Percentiles rank a stretch among this genome's conserved stretches.
Evolutionary conservation across 2,329 filamentous ascomycete genomes (phyloP).

Genomic region (Fusarium chuoi): DNA sequence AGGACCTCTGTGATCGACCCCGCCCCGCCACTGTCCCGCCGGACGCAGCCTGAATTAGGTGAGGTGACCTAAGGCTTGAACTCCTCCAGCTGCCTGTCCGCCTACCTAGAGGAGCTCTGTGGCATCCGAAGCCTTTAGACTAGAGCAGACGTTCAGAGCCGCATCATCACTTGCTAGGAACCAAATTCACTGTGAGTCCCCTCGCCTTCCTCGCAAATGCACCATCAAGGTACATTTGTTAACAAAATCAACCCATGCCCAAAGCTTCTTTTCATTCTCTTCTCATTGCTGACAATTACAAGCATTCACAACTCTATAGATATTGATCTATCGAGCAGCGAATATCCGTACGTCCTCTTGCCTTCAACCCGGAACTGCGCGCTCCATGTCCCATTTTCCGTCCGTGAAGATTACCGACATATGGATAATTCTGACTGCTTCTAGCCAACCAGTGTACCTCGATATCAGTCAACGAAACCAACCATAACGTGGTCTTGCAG

Average conservation of each 20-base stretch:
- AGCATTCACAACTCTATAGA: slow-evolving; percentile 1
- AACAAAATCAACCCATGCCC: neutral
- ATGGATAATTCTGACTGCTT: slow-evolving; percentile 1
- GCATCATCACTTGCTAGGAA: slow-evolving; percentile 30
- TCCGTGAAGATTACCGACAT: neutral
- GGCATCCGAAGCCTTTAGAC: slow-evolving; percentile 16
- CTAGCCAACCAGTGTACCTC: neutral
- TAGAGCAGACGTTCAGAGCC: slow-evolving; percentile 13
- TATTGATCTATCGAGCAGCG: neutral
- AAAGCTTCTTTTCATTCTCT: neutral
- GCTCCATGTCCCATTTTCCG: neutral
- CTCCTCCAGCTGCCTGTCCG: slow-evolving; percentile 24
- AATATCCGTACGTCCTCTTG: slow-evolving; percentile 23
- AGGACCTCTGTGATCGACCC: slow-evolving; percentile 1
- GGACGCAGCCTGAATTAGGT: neutral
- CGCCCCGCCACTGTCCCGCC: slow-evolving; percentile 2
- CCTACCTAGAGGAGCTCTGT: slow-evolving; percentile 8
- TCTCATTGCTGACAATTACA: slow-evolving; percentile 13
- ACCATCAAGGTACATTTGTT: slow-evolving; percentile 33
- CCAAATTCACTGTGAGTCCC: slow-evolving; percentile 15
- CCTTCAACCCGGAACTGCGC: slow-evolving; percentile 12
- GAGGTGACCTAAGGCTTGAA: slow-evolving; percentile 18
- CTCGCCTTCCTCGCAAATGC: neutral
- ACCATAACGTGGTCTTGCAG: neutral
- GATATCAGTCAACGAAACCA: neutral